A percentile compares a stretch with the other conserved stretches of the same genome.
Evolutionary conservation across 169 alveolate species (phyloP).

Genomic region (Plasmodium sp.): DNA sequence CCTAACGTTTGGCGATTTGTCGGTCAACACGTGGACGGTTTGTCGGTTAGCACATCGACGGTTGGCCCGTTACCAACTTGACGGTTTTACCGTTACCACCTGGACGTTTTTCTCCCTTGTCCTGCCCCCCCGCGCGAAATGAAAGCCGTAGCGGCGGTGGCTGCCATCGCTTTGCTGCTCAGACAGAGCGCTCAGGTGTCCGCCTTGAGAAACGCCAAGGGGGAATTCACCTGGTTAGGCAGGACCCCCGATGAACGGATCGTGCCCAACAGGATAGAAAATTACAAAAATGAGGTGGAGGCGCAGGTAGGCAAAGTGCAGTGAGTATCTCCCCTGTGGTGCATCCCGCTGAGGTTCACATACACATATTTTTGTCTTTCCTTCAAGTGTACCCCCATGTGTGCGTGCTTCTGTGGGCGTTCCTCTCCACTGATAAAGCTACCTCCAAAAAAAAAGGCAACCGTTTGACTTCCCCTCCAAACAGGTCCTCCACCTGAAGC

Average conservation of each 20-base stretch:
- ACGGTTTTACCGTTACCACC: neutral
- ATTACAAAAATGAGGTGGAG: constrained; percentile 41
- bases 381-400: neutral
- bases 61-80: neutral
- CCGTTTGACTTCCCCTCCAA: neutral
- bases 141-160: neutral
- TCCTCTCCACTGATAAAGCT: neutral
- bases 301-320: constrained; percentile 20
- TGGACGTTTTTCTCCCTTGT: neutral
- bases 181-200: neutral
- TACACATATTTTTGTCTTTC: too few species aligned
- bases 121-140: neutral
- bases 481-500: constrained; percentile 18
- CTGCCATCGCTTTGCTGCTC: neutral
- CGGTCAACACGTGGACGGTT: neutral
- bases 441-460: neutral
- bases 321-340: neutral
- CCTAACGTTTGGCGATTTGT: neutral
- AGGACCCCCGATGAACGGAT: neutral
- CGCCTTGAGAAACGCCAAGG: constrained; percentile 3
- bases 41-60: neutral
- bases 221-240: neutral
- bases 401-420: neutral
- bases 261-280: neutral
- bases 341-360: neutral